A percentile compares a stretch with the other conserved stretches of the same genome.
phyloP scores from a whole-genome alignment of 164 flowering plant species.

The Taxillus chinensis region DNA sequence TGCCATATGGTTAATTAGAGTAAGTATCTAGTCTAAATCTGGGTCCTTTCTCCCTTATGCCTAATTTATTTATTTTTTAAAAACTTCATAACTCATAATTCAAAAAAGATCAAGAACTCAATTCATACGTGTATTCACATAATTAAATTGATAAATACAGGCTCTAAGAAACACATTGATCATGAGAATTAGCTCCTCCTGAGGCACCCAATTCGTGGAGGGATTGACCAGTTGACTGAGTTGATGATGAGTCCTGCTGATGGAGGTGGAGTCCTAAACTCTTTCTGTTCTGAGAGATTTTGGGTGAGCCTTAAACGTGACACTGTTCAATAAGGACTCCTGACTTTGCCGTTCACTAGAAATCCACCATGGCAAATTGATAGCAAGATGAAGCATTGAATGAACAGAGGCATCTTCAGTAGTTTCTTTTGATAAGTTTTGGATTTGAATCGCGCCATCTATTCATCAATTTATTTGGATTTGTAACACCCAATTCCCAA shows the following conservation, averaged over 20 bases:
- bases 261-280: constrained; percentile 29
- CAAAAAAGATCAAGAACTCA: too few relatives aligned
- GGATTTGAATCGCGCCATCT: constrained; percentile 17
- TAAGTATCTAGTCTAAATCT: too few relatives aligned
- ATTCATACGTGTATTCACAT: too few relatives aligned
- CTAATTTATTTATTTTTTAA: too few relatives aligned
- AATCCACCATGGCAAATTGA: constrained; percentile 32
- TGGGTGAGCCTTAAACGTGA: constrained; percentile 29
- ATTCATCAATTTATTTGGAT: constrained; percentile 4
- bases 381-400: constrained; percentile 19
- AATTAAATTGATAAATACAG: constrained; percentile 25
- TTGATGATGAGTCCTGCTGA: constrained; percentile 45
- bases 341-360: constrained; percentile 23
- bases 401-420: constrained; percentile 16
- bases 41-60: too few relatives aligned
- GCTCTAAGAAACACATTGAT: constrained; percentile 41
- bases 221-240: constrained; percentile 50
- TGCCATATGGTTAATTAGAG: too few relatives aligned
- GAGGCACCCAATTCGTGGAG: constrained; percentile 22
- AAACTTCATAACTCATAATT: too few relatives aligned
- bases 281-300: constrained; percentile 22
- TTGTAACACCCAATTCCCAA: constrained; percentile 2
- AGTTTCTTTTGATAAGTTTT: constrained; percentile 18
- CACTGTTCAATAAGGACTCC: constrained; percentile 21
- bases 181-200: constrained; percentile 24